phyloP scores from a whole-genome alignment of 208 protist species.

The Borovskyia barvae region DNA sequence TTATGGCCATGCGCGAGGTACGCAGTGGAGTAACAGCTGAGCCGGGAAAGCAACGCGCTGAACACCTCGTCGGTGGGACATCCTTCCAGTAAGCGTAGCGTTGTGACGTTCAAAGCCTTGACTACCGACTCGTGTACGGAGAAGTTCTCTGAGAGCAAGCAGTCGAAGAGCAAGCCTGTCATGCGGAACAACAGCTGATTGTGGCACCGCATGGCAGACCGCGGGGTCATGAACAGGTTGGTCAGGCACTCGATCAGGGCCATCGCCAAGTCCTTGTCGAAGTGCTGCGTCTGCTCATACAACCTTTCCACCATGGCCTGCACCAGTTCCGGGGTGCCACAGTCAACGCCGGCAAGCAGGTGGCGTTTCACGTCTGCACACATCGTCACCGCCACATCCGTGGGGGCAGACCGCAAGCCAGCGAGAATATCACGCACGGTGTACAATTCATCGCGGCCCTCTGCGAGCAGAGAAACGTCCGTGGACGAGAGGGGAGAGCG shows the following conservation, averaged over 20 bases:
- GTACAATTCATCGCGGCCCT: conserved; percentile 44
- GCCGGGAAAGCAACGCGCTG: conserved; percentile 70
- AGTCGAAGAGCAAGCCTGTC: conserved; percentile 81
- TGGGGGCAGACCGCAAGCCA: conserved; percentile 61
- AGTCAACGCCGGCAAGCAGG: conserved; percentile 58
- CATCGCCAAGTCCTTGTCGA: conserved; percentile 55
- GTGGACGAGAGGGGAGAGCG: too few species aligned
- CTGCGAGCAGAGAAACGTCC: not conserved
- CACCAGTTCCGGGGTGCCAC: conserved; percentile 74
- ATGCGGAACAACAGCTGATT: conserved; percentile 70
- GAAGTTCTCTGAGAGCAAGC: conserved; percentile 81
- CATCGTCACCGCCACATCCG: conserved; percentile 51
- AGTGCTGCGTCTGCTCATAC: conserved; percentile 59
- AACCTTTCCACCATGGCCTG: conserved; percentile 80
- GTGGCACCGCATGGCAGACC: conserved; percentile 54
- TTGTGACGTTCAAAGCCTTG: conserved; percentile 82
- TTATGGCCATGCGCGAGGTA: conserved; percentile 68
- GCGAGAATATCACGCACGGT: conserved; percentile 79
- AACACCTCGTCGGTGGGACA: conserved; percentile 78
- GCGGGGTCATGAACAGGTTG: conserved; percentile 51
- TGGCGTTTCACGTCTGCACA: conserved; percentile 69
- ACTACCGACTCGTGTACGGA: conserved; percentile 64
- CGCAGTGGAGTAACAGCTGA: conserved; percentile 78
- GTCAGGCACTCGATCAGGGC: conserved; percentile 67
- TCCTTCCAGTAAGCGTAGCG: conserved; percentile 67